phyloP scores from a whole-genome alignment of 1,284 basidiomycete genomes.

The Sanghuangporus sanghuang region DNA sequence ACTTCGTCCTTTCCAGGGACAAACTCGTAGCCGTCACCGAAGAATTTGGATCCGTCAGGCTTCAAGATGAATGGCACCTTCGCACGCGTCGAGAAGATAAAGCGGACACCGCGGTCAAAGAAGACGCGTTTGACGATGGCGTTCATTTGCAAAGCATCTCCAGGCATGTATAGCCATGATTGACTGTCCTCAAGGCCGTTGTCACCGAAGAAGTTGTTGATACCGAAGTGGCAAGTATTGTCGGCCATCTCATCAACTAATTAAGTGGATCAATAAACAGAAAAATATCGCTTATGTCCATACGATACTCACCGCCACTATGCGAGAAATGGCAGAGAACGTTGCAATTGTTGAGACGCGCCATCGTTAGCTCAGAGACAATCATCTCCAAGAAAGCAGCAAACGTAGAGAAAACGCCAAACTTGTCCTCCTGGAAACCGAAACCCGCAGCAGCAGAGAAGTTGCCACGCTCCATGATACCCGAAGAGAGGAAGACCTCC shows the following conservation, averaged over 20 bases:
- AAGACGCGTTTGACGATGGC: conserved; percentile 73
- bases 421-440: conserved; percentile 70
- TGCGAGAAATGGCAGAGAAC: conserved; percentile 85
- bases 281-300: not conserved
- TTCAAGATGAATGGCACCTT: conserved; percentile 84
- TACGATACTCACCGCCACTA: conserved; percentile 54
- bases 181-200: conserved; percentile 77
- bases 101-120: conserved; percentile 75
- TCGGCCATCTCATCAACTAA: conserved; percentile 76
- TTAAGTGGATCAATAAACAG: conserved; percentile 11
- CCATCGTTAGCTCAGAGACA: conserved; percentile 86
- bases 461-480: conserved; percentile 81
- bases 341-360: conserved; percentile 80
- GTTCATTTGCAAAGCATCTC: conserved; percentile 75
- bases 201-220: conserved; percentile 84
- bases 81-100: conserved; percentile 81
- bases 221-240: conserved; percentile 80
- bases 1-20: conserved; percentile 78
- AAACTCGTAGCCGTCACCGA: conserved; percentile 70
- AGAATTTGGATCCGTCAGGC: conserved; percentile 65
- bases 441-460: conserved; percentile 84
- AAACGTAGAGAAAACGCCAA: conserved; percentile 82
- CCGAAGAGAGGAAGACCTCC: conserved; percentile 78
- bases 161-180: conserved; percentile 81
- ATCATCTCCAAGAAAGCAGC: conserved; percentile 88